A percentile compares a stretch with the other conserved stretches of the same genome.
Evolutionary conservation across 202 grass and related monocot species (phyloP).

Genomic region (Schoenoplectus triqueter): DNA sequence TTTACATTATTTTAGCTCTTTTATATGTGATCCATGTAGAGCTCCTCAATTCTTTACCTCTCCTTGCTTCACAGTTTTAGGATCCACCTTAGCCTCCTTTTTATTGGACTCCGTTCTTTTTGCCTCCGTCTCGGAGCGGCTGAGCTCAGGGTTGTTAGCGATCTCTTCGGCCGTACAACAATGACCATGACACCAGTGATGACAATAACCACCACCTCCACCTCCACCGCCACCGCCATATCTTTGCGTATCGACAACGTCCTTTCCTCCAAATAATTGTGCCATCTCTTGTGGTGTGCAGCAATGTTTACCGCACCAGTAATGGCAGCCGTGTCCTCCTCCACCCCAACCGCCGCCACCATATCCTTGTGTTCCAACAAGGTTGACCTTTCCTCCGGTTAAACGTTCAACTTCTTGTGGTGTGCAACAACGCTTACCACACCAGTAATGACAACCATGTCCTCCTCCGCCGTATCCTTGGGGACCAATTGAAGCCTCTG

Average conservation of each 20-base stretch:
- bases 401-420: background rate
- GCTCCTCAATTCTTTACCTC: conserved; percentile 24
- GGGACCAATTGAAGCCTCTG: background rate
- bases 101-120: background rate
- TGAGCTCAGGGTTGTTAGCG: background rate
- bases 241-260: background rate
- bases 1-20: conserved; percentile 14
- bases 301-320: background rate
- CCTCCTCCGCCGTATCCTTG: background rate
- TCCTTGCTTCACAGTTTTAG: conserved; percentile 14
- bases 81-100: background rate
- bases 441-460: background rate
- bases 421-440: background rate
- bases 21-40: background rate
- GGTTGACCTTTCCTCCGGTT: background rate
- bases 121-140: background rate
- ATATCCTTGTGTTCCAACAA: background rate
- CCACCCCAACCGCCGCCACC: background rate
- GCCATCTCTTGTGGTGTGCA: background rate
- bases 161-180: conserved; percentile 12
- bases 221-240: background rate
- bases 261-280: background rate
- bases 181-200: background rate
- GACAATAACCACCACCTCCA: background rate
- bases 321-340: background rate